These are phyloP conservation scores for Microstegium vimineum DNA, from an alignment of 176 grass and related monocot genomes.

Conservation along the genomic window DNA sequence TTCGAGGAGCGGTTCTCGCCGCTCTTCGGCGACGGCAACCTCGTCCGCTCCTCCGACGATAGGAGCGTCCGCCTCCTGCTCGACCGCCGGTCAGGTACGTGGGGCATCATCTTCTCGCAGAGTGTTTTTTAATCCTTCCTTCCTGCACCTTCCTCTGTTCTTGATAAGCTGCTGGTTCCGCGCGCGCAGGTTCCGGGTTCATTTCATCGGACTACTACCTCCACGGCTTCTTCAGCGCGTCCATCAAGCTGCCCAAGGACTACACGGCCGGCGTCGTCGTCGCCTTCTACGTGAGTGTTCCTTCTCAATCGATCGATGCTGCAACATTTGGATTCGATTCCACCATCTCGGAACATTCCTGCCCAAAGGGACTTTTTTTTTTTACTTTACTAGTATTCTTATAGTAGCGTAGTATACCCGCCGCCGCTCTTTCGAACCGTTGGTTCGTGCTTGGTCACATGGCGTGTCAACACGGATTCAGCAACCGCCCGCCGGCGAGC, in stretches of 20 bases:
- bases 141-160: not conserved
- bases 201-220: slow-evolving; percentile 76
- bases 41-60: slow-evolving; percentile 41
- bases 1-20: slow-evolving; percentile 71
- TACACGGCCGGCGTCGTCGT: slow-evolving; percentile 86
- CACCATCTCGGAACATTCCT: not conserved
- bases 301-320: not conserved
- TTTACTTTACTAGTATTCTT: not conserved
- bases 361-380: not conserved
- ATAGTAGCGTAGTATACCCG: not conserved
- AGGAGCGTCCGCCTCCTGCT: slow-evolving; percentile 60
- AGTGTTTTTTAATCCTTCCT: not conserved
- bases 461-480: slow-evolving; percentile 37
- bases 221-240: slow-evolving; percentile 78
- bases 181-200: slow-evolving; percentile 59
- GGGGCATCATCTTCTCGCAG: not conserved
- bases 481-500: slow-evolving; percentile 18
- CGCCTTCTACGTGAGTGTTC: slow-evolving; percentile 75
- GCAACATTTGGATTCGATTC: not conserved
- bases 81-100: slow-evolving; percentile 65
- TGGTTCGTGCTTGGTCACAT: slow-evolving; percentile 26
- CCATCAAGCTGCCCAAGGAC: slow-evolving; percentile 68
- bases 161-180: not conserved
- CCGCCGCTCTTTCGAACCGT: not conserved
- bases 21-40: slow-evolving; percentile 73